Evolutionary conservation across 2,329 filamentous ascomycete species (phyloP).

Genomic region (Phialophora tarda): DNA sequence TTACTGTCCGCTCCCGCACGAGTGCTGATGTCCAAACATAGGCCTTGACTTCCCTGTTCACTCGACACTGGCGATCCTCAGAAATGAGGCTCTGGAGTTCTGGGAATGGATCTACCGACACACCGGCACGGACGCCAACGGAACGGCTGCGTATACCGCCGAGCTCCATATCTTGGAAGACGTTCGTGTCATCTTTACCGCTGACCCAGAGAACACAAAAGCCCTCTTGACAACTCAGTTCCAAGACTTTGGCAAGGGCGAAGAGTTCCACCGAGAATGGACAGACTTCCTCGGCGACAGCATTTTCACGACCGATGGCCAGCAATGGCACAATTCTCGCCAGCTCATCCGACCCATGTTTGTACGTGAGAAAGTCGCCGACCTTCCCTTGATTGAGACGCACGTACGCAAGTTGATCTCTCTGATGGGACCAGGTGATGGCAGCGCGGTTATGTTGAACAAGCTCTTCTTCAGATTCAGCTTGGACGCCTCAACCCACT

Average conservation of each 20-base stretch:
- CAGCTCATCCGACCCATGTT: slow-evolving; percentile 88
- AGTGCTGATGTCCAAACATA: slow-evolving; percentile 14
- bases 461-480: slow-evolving; percentile 83
- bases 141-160: slow-evolving; percentile 30
- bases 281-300: slow-evolving; percentile 81
- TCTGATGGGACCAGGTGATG: slow-evolving; percentile 60
- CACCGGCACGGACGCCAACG: slow-evolving; percentile 27
- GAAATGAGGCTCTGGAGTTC: slow-evolving; percentile 36
- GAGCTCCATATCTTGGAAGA: slow-evolving; percentile 34
- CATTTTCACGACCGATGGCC: slow-evolving; percentile 81
- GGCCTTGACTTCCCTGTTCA: slow-evolving; percentile 37
- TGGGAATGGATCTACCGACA: slow-evolving; percentile 34
- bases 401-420: slow-evolving; percentile 75
- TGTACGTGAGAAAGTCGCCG: slow-evolving; percentile 80
- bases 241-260: slow-evolving; percentile 78
- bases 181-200: slow-evolving; percentile 71
- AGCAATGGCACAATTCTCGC: slow-evolving; percentile 79
- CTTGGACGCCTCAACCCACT: slow-evolving; percentile 83
- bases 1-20: not conserved
- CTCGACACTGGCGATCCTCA: slow-evolving; percentile 30
- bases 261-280: slow-evolving; percentile 74
- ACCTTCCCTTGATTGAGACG: slow-evolving; percentile 80
- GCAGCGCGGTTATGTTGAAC: slow-evolving; percentile 68
- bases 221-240: slow-evolving; percentile 89
- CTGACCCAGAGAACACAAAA: slow-evolving; percentile 88